Conservation (phyloP, 345 rosid species). For the Dipteronia dyeriana region DNA sequence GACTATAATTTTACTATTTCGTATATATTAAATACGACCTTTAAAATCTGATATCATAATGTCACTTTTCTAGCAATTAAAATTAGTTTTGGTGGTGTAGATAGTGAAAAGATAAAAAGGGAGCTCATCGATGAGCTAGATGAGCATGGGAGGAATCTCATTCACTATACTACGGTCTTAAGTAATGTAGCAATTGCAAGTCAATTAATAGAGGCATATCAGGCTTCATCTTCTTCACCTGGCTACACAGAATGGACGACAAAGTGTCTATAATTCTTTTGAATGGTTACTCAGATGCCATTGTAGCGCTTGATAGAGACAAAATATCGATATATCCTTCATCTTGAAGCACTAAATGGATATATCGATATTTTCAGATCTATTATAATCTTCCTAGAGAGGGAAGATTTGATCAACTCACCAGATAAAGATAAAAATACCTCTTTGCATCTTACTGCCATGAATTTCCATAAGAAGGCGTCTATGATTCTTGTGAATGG, state of each 20-base stretch:
- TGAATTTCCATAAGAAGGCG: too few relatives aligned
- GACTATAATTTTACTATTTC: background rate
- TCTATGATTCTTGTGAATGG: background rate
- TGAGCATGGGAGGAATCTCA: background rate
- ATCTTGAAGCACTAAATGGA: background rate
- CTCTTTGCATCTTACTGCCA: too few relatives aligned
- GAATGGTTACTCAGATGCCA: background rate
- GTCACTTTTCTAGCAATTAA: background rate
- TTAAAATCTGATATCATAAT: background rate
- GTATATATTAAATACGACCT: too few relatives aligned
- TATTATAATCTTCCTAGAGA: background rate
- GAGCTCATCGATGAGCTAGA: background rate
- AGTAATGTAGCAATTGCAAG: background rate
- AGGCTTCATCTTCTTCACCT: background rate
- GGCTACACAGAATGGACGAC: background rate
- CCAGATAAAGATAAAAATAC: too few relatives aligned
- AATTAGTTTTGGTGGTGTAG: background rate
- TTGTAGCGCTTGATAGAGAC: background rate
- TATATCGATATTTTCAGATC: background rate
- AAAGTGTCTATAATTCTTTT: background rate
- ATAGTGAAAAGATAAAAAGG: background rate
- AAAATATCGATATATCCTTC: too few relatives aligned
- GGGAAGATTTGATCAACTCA: too few relatives aligned
- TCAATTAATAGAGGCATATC: background rate
- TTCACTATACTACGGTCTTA: background rate